These are phyloP conservation scores for Auriscalpium orientale DNA, from an alignment of 768 basidiomycete genomes.

Conservation along the genomic window DNA sequence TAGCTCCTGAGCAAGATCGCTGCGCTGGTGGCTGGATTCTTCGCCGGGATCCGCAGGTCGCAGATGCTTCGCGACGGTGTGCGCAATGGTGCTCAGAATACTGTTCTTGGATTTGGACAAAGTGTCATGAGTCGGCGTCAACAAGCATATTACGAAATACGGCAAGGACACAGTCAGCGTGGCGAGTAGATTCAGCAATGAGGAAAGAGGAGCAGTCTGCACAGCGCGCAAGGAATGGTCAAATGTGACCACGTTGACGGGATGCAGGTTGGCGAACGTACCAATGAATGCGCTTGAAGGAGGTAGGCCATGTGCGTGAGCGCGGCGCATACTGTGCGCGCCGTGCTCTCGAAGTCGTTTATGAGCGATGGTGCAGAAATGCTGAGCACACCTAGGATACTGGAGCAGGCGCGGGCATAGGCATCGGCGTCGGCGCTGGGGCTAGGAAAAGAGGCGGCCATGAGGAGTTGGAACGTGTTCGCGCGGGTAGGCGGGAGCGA, in stretches of 20 bases:
- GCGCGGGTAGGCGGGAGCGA: neutral
- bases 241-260: neutral
- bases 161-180: constrained; percentile 10
- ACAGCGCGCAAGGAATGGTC: neutral
- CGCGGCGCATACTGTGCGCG: constrained; percentile 2
- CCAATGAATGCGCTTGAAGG: constrained; percentile 3
- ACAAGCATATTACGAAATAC: constrained; percentile 1
- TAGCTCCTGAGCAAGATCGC: neutral
- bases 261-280: neutral
- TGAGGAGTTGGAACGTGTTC: constrained; percentile 11
- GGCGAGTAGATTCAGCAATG: constrained; percentile 9
- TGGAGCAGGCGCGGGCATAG: constrained; percentile 8
- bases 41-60: neutral
- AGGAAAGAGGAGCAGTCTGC: constrained; percentile 7
- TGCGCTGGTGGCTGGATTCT: neutral
- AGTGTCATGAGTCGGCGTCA: neutral
- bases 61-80: neutral
- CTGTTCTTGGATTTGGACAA: neutral
- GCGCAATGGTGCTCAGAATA: neutral
- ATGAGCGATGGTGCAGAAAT: neutral
- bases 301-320: constrained; percentile 8
- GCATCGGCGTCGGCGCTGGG: neutral
- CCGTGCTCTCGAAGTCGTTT: constrained; percentile 1
- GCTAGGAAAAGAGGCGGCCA: constrained; percentile 1
- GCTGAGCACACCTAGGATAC: constrained; percentile 6